These are phyloP conservation scores for Cryphonectria radicalis DNA, from an alignment of 2,329 filamentous ascomycete species.

Conservation along the genomic window DNA sequence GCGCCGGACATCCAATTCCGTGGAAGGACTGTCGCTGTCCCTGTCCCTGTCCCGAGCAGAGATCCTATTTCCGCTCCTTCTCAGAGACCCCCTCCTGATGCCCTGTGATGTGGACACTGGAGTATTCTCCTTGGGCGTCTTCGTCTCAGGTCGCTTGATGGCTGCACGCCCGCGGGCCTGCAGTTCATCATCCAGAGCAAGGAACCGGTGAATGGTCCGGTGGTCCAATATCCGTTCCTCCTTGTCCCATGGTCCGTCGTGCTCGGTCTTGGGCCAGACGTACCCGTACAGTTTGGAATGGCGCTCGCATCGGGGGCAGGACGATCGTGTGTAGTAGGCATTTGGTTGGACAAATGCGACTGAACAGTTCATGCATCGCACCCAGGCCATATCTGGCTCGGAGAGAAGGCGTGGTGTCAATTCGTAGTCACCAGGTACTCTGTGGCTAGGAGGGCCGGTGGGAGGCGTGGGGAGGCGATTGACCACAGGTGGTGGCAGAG, in stretches of 20 bases:
- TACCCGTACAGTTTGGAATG: slow-evolving; percentile 96
- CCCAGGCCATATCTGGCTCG: slow-evolving; percentile 79
- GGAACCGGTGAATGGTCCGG: slow-evolving; percentile 82
- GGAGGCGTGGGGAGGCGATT: slow-evolving; percentile 1
- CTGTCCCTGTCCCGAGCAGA: background rate
- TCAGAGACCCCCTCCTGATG: background rate
- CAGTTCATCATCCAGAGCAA: slow-evolving; percentile 71
- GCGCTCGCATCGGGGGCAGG: slow-evolving; percentile 90
- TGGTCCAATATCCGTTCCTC: slow-evolving; percentile 79
- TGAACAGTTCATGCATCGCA: slow-evolving; percentile 84
- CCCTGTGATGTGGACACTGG: slow-evolving; percentile 12
- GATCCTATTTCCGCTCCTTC: background rate
- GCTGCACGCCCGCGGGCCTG: slow-evolving; percentile 49
- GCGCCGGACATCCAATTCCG: slow-evolving; percentile 19
- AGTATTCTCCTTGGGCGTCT: slow-evolving; percentile 16
- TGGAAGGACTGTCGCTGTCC: background rate
- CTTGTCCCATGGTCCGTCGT: slow-evolving; percentile 72
- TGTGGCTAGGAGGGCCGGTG: slow-evolving; percentile 40
- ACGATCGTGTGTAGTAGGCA: slow-evolving; percentile 81
- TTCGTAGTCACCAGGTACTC: slow-evolving; percentile 78
- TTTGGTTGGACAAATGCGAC: slow-evolving; percentile 85
- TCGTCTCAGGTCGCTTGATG: slow-evolving; percentile 18
- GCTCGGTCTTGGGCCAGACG: slow-evolving; percentile 94
- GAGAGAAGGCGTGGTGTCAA: slow-evolving; percentile 77
- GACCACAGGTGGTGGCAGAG: slow-evolving; percentile 6